Evolutionary conservation across 495 filamentous ascomycete genomes (phyloP).

Genomic region (Glonium stellatum): DNA sequence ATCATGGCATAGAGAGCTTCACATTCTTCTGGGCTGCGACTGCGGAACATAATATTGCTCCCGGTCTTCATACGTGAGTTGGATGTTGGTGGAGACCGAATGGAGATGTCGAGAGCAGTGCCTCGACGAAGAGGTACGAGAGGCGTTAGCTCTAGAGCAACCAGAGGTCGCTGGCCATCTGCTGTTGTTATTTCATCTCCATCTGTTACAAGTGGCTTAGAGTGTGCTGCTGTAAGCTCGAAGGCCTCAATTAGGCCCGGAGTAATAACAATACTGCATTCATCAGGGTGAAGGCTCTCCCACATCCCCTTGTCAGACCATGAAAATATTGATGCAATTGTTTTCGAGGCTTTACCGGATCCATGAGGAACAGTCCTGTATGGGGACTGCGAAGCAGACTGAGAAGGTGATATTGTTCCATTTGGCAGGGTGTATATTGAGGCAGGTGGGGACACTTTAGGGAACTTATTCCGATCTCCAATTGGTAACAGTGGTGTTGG

Average conservation of each 20-base stretch:
- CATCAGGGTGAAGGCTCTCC: conserved; percentile 67
- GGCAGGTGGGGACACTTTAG: conserved; percentile 34
- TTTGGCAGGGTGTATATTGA: conserved; percentile 43
- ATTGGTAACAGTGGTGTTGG: conserved; percentile 35
- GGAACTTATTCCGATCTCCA: conserved; percentile 9
- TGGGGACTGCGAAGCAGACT: conserved; percentile 66
- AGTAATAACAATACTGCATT: conserved; percentile 72
- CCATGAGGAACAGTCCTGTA: conserved; percentile 52
- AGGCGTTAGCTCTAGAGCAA: conserved; percentile 80
- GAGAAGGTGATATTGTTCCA: conserved; percentile 61
- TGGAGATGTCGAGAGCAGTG: conserved; percentile 87
- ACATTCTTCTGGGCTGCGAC: conserved; percentile 67
- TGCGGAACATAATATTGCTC: conserved; percentile 83
- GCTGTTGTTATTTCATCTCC: conserved; percentile 33
- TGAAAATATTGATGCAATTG: conserved; percentile 70
- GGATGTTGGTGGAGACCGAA: conserved; percentile 69
- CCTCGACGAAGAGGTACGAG: conserved; percentile 80
- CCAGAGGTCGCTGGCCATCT: conserved; percentile 48
- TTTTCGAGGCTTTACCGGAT: conserved; percentile 52
- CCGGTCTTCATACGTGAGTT: conserved; percentile 64
- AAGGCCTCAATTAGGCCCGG: conserved; percentile 84
- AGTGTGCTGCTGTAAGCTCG: conserved; percentile 50
- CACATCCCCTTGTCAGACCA: conserved; percentile 80
- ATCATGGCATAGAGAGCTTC: conserved; percentile 73
- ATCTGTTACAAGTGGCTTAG: conserved; percentile 37